Conservation (phyloP, 2,329 filamentous ascomycete species). For the Verticillium albo-atrum region DNA sequence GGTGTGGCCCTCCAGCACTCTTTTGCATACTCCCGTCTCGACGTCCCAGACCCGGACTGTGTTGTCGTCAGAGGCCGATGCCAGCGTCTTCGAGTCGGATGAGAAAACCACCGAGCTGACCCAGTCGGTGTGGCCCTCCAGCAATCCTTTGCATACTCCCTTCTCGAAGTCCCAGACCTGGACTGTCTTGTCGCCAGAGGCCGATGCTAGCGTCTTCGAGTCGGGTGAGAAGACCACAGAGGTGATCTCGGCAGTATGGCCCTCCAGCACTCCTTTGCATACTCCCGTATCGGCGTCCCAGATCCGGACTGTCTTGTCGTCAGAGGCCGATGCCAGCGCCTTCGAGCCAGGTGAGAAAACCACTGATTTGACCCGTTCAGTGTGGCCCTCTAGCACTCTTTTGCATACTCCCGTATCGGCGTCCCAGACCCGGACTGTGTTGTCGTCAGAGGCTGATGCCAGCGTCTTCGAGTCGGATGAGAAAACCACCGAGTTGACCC, state of each 20-base stretch:
- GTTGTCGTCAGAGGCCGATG: background rate
- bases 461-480: constrained; percentile 12
- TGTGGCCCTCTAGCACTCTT: constrained; percentile 15
- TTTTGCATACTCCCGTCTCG: too few species aligned
- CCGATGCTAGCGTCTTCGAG: background rate
- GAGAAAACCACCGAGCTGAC: too few species aligned
- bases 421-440: constrained; percentile 13
- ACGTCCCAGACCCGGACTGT: too few species aligned
- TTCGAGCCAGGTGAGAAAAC: constrained; percentile 13
- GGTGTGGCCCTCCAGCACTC: too few species aligned
- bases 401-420: constrained; percentile 1
- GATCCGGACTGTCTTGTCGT: constrained; percentile 9
- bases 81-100: too few species aligned
- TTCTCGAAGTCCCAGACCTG: constrained; percentile 3
- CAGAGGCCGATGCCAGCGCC: constrained; percentile 10
- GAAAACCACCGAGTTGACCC: constrained; percentile 8
- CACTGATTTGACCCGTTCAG: constrained; percentile 4
- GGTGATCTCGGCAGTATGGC: background rate
- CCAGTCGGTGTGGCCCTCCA: too few species aligned
- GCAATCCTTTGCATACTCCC: background rate
- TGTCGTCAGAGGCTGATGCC: constrained; percentile 9
- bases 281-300: constrained; percentile 5
- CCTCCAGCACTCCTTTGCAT: background rate
- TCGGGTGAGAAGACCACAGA: constrained; percentile 3
- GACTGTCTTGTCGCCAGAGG: background rate